A percentile compares a stretch with the other conserved stretches of the same genome.
Conservation (phyloP, 2,329 filamentous ascomycete genomes). For the Pyricularia sp. region DNA sequence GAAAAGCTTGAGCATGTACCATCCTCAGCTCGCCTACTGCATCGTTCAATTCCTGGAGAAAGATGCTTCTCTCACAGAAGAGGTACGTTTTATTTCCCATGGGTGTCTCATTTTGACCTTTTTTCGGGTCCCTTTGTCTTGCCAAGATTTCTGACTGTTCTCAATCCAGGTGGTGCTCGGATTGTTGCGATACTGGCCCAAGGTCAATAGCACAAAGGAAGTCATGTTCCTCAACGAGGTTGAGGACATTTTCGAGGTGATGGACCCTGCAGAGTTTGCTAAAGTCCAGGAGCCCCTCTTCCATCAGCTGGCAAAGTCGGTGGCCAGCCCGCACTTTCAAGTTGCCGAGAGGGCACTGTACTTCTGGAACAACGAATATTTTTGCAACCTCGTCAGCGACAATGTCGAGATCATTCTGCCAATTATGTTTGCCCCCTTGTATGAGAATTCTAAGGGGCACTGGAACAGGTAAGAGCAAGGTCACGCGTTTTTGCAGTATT, state of each 20-base stretch:
- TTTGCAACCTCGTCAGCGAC: conserved; percentile 97
- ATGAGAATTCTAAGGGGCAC: conserved; percentile 98
- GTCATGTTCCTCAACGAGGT: conserved; percentile 99
- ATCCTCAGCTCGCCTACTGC: conserved; percentile 95
- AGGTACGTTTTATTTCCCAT: conserved; percentile 44
- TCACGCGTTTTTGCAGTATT: background rate
- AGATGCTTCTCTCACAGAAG: conserved; percentile 92
- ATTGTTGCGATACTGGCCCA: conserved; percentile 93
- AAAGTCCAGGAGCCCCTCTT: conserved; percentile 98
- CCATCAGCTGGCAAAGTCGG: conserved; percentile 94
- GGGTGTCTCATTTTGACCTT: background rate
- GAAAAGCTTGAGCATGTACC: conserved; percentile 99
- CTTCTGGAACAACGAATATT: conserved; percentile 99
- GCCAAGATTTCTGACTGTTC: background rate
- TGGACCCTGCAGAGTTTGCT: conserved; percentile 97
- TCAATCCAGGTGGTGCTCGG: conserved; percentile 72
- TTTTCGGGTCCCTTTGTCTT: background rate
- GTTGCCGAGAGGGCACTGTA: conserved; percentile 95
- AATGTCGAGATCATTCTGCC: conserved; percentile 97
- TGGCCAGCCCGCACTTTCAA: conserved; percentile 97
- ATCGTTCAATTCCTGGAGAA: conserved; percentile 99
- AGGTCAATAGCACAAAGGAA: conserved; percentile 98
- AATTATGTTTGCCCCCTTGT: conserved; percentile 98
- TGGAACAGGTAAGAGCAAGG: conserved; percentile 77
- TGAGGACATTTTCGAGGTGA: conserved; percentile 98